A percentile compares a stretch with the other conserved stretches of the same genome.
These are phyloP conservation scores for Dispira parvispora DNA, from an alignment of 192 early-diverging fungal genomes.

Conservation along the genomic window DNA sequence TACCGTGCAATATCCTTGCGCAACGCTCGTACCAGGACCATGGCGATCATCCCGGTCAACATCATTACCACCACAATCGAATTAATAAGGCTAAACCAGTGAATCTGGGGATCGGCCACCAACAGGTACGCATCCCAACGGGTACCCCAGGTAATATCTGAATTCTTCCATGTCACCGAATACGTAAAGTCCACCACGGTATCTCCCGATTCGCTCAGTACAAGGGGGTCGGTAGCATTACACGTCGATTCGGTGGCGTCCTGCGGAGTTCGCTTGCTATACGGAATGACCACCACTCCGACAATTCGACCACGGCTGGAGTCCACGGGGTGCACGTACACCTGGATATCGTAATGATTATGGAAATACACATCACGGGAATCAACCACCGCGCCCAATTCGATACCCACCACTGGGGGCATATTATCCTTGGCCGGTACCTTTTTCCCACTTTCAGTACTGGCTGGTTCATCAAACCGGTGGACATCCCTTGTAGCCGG, in stretches of 20 bases:
- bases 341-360: slow-evolving; percentile 79
- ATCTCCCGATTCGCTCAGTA: slow-evolving; percentile 25
- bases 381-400: slow-evolving; percentile 34
- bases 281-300: slow-evolving; percentile 63
- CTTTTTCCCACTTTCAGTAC: too few relatives aligned
- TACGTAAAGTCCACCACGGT: slow-evolving; percentile 45
- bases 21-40: slow-evolving; percentile 76
- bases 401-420: slow-evolving; percentile 69
- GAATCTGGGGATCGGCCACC: slow-evolving; percentile 77
- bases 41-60: slow-evolving; percentile 76
- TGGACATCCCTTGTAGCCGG: slow-evolving; percentile 39
- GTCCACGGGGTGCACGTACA: slow-evolving; percentile 61
- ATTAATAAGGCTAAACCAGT: slow-evolving; percentile 92
- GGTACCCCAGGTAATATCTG: slow-evolving; percentile 55
- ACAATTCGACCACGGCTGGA: slow-evolving; percentile 62
- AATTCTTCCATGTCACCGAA: slow-evolving; percentile 38
- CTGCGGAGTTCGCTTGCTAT: slow-evolving; percentile 31
- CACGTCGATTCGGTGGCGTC: slow-evolving; percentile 19
- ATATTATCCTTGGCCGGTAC: slow-evolving; percentile 28
- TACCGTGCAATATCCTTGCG: slow-evolving; percentile 89
- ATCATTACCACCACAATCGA: slow-evolving; percentile 87
- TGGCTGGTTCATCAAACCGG: background rate
- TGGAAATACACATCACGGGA: slow-evolving; percentile 25
- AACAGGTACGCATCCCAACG: slow-evolving; percentile 79
- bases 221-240: slow-evolving; percentile 21